A percentile compares a stretch with the other conserved stretches of the same genome.
Conservation (phyloP, 2,329 filamentous ascomycete species). For the Juglanconis oblonga region DNA sequence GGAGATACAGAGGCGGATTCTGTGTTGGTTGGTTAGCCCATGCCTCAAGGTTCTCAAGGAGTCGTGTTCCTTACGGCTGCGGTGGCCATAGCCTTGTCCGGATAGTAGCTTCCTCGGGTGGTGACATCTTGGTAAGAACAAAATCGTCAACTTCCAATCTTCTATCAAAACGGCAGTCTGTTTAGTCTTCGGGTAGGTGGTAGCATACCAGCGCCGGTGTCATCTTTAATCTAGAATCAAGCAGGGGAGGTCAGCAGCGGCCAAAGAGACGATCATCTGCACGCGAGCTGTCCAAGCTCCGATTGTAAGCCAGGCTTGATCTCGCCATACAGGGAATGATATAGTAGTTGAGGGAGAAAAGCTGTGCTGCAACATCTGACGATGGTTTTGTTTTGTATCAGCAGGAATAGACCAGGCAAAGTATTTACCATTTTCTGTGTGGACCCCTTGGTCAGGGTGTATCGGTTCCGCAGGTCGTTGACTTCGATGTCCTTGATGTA, state of each 20-base stretch:
- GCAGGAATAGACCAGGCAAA: slow-evolving; percentile 60
- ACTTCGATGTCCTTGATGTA: slow-evolving; percentile 99
- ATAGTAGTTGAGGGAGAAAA: slow-evolving; percentile 20
- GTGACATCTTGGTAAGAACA: slow-evolving; percentile 85
- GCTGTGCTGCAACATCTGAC: slow-evolving; percentile 27
- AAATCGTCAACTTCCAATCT: slow-evolving; percentile 59
- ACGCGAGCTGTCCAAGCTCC: slow-evolving; percentile 62
- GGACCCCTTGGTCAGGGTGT: slow-evolving; percentile 92
- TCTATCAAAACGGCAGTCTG: slow-evolving; percentile 22
- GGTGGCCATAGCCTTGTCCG: slow-evolving; percentile 96
- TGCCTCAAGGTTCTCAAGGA: background rate
- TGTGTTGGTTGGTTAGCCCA: slow-evolving; percentile 33
- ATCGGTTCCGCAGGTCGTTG: slow-evolving; percentile 95
- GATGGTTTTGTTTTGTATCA: slow-evolving; percentile 51
- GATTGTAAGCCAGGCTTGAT: slow-evolving; percentile 65
- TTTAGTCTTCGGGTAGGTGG: slow-evolving; percentile 42
- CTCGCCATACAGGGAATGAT: slow-evolving; percentile 41
- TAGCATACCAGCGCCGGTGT: slow-evolving; percentile 98
- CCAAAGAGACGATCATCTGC: slow-evolving; percentile 64
- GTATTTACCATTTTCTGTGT: slow-evolving; percentile 99
- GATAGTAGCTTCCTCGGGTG: slow-evolving; percentile 92
- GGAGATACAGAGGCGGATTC: slow-evolving; percentile 92
- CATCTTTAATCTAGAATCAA: slow-evolving; percentile 98
- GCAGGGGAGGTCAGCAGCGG: slow-evolving; percentile 90
- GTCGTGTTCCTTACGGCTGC: slow-evolving; percentile 65